Evolutionary conservation across 2,329 filamentous ascomycete species (phyloP).

Genomic region (Ascochyta pisi): DNA sequence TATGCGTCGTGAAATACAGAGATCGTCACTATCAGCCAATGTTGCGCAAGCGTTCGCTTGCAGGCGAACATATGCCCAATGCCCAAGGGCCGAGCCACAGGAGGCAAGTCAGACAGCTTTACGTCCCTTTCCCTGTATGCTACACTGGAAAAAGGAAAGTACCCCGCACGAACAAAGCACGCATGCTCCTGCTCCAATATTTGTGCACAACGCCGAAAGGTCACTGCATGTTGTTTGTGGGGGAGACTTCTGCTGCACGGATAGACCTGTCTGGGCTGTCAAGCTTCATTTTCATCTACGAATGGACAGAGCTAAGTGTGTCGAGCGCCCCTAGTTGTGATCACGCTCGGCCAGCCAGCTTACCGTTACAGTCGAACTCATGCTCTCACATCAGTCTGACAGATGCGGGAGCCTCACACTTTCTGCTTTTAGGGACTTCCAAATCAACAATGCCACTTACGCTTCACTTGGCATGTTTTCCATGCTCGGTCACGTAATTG

Average conservation of each 20-base stretch:
- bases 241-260: background rate
- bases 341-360: background rate
- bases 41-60: constrained; percentile 8
- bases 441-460: background rate
- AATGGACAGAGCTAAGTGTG: background rate
- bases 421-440: background rate
- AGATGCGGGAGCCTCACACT: background rate
- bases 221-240: background rate
- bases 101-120: constrained; percentile 1
- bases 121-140: background rate
- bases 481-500: no score
- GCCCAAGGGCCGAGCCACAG: constrained; percentile 21
- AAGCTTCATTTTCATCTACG: background rate
- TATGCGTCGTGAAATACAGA: background rate
- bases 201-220: background rate
- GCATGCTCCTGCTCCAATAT: background rate
- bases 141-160: background rate
- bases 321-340: background rate
- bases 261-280: background rate
- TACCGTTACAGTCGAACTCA: background rate
- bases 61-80: constrained; percentile 20
- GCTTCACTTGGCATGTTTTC: no score
- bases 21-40: background rate
- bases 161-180: background rate
- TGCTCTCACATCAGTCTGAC: background rate